Conservation (phyloP, 345 rosid species). For the Arabis hirsuta region DNA sequence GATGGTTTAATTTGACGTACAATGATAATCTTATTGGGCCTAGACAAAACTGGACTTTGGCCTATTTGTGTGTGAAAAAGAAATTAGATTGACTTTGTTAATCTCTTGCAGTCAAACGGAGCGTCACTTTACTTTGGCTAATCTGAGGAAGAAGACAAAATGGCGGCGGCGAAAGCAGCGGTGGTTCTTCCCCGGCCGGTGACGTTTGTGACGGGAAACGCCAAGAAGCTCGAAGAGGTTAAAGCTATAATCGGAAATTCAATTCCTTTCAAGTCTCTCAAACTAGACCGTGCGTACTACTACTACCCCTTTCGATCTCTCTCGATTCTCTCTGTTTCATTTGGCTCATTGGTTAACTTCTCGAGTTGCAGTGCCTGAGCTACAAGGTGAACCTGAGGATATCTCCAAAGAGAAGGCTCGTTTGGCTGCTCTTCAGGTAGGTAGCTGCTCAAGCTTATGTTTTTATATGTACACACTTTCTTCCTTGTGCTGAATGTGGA, state of each 20-base stretch:
- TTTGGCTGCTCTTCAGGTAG: slow-evolving; percentile 87
- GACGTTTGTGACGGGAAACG: slow-evolving; percentile 93
- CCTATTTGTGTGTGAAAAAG: slow-evolving; percentile 1
- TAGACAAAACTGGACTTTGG: background rate
- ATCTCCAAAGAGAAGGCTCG: slow-evolving; percentile 95
- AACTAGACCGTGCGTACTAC: slow-evolving; percentile 68
- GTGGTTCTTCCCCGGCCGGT: slow-evolving; percentile 72
- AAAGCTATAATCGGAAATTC: slow-evolving; percentile 80
- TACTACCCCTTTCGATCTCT: slow-evolving; percentile 1
- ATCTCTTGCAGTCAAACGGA: background rate
- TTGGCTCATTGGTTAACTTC: background rate
- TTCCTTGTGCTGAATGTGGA: slow-evolving; percentile 1
- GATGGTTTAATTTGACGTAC: background rate
- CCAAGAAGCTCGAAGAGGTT: slow-evolving; percentile 95
- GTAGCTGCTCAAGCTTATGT: slow-evolving; percentile 40
- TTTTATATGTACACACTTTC: background rate
- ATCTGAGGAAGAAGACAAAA: slow-evolving; percentile 14
- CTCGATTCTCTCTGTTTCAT: background rate
- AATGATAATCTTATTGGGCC: slow-evolving; percentile 15
- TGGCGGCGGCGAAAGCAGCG: slow-evolving; percentile 58
- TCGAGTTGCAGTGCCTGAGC: slow-evolving; percentile 67
- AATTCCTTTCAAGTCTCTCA: slow-evolving; percentile 82
- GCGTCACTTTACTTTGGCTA: background rate
- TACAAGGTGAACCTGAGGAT: slow-evolving; percentile 93
- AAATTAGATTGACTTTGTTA: background rate